A percentile compares a stretch with the other conserved stretches of the same genome.
These are phyloP conservation scores for Torulaspora maleeae DNA, from an alignment of 805 yeast genomes.

Conservation along the genomic window DNA sequence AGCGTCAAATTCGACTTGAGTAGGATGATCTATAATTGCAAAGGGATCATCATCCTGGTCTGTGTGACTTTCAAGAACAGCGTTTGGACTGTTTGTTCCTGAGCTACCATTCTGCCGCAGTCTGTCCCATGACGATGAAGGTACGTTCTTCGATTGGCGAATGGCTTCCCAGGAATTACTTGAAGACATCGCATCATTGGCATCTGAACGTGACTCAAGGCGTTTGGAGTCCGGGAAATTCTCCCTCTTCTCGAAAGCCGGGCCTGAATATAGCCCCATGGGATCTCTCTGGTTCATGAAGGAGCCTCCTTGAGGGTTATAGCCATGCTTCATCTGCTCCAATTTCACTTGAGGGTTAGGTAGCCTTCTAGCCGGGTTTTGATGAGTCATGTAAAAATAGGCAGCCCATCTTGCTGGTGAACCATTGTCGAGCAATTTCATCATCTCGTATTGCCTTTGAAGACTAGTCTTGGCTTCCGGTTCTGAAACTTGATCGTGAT, in stretches of 20 bases:
- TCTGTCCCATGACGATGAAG: slow-evolving; percentile 32
- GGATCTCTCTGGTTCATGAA: slow-evolving; percentile 39
- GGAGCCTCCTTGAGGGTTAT: slow-evolving; percentile 12
- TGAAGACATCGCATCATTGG: neutral
- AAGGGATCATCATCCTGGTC: slow-evolving; percentile 11
- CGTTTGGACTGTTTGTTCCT: neutral
- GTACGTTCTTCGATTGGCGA: slow-evolving; percentile 29
- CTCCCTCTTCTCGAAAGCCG: slow-evolving; percentile 18
- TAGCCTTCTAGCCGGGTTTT: slow-evolving; percentile 48
- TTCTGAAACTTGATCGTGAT: slow-evolving; percentile 9
- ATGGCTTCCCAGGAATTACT: slow-evolving; percentile 39
- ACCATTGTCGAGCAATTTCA: slow-evolving; percentile 32
- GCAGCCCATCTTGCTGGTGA: slow-evolving; percentile 43
- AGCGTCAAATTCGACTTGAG: slow-evolving; percentile 20
- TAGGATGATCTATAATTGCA: slow-evolving; percentile 6
- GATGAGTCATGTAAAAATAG: slow-evolving; percentile 49
- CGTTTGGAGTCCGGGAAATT: slow-evolving; percentile 13
- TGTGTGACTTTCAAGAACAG: neutral
- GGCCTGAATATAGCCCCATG: slow-evolving; percentile 37
- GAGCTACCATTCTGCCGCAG: slow-evolving; percentile 20
- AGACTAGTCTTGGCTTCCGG: slow-evolving; percentile 14
- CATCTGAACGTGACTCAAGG: too few species aligned
- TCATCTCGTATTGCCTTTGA: slow-evolving; percentile 33
- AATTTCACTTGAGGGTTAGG: slow-evolving; percentile 50
- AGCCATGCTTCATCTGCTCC: slow-evolving; percentile 25